Evolutionary conservation across 352 stramenopile genomes (phyloP).

Genomic region (Phytophthora palmivora): DNA sequence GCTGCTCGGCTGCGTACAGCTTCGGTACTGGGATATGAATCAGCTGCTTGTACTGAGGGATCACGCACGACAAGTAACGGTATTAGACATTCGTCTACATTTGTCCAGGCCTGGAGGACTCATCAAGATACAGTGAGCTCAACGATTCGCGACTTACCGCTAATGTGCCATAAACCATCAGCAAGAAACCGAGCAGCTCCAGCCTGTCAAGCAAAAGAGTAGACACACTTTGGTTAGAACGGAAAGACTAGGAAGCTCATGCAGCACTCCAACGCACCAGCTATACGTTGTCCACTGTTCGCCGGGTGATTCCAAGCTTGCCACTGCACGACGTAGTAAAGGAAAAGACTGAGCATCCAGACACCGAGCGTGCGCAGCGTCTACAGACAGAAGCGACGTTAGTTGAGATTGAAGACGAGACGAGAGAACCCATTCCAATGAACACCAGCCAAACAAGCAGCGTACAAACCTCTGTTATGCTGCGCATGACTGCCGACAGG

Average conservation of each 20-base stretch:
- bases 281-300: constrained; percentile 79
- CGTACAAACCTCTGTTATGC: constrained; percentile 75
- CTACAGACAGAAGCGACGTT: constrained; percentile 39
- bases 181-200: constrained; percentile 72
- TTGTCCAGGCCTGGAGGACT: background rate
- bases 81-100: constrained; percentile 11
- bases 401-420: constrained; percentile 15
- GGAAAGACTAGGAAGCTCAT: background rate
- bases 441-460: constrained; percentile 12
- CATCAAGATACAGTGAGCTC: constrained; percentile 13
- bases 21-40: constrained; percentile 51
- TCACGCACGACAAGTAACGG: background rate
- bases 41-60: constrained; percentile 83
- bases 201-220: constrained; percentile 49
- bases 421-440: constrained; percentile 1
- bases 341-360: constrained; percentile 77
- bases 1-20: constrained; percentile 64
- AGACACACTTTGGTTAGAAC: constrained; percentile 7
- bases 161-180: constrained; percentile 85
- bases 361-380: constrained; percentile 83
- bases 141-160: constrained; percentile 52
- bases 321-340: constrained; percentile 85
- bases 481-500: constrained; percentile 83
- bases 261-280: constrained; percentile 49
- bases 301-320: constrained; percentile 59